Percentiles rank a stretch among this genome's conserved stretches.
These are phyloP conservation scores for Parascedosporium putredinis DNA, from an alignment of 2,329 filamentous ascomycete genomes.

Conservation along the genomic window DNA sequence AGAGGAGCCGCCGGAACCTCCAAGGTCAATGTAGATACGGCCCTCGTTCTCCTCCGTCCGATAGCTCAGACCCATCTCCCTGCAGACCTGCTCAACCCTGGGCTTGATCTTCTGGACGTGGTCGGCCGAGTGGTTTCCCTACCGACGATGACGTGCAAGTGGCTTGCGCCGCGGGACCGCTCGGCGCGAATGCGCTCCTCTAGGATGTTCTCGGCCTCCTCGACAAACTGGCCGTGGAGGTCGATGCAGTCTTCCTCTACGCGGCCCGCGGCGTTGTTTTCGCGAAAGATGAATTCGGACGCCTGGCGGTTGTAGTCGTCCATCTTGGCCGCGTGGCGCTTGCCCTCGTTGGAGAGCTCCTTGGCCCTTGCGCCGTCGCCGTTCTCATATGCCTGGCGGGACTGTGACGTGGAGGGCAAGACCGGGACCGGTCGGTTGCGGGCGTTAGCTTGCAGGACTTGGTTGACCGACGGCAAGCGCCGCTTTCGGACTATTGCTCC, in stretches of 20 bases:
- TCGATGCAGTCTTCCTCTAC: constrained; percentile 79
- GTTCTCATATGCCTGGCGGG: constrained; percentile 68
- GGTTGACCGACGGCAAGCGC: no score
- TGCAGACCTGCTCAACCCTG: constrained; percentile 79
- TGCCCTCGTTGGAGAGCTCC: constrained; percentile 73
- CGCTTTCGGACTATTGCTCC: no score
- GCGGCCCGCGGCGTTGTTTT: constrained; percentile 74
- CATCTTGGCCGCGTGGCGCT: constrained; percentile 73
- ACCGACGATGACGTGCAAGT: constrained; percentile 91
- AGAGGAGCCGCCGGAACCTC: constrained; percentile 41
- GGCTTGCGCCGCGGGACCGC: constrained; percentile 59
- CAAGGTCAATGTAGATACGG: constrained; percentile 79
- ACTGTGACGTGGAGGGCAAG: no score
- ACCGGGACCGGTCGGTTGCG: no score
- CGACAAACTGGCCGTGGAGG: constrained; percentile 86
- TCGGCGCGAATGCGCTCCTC: constrained; percentile 77
- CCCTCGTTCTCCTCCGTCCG: constrained; percentile 82
- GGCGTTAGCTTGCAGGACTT: no score
- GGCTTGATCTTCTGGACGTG: constrained; percentile 93
- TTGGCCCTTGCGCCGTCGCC: constrained; percentile 82
- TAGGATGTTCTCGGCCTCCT: constrained; percentile 80
- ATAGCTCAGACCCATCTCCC: constrained; percentile 72
- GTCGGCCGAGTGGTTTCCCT: constrained; percentile 75
- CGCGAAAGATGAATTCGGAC: constrained; percentile 87
- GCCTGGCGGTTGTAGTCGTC: constrained; percentile 86